These are phyloP conservation scores for Zea luxurians DNA, from an alignment of 176 grass and related monocot species.

Conservation along the genomic window DNA sequence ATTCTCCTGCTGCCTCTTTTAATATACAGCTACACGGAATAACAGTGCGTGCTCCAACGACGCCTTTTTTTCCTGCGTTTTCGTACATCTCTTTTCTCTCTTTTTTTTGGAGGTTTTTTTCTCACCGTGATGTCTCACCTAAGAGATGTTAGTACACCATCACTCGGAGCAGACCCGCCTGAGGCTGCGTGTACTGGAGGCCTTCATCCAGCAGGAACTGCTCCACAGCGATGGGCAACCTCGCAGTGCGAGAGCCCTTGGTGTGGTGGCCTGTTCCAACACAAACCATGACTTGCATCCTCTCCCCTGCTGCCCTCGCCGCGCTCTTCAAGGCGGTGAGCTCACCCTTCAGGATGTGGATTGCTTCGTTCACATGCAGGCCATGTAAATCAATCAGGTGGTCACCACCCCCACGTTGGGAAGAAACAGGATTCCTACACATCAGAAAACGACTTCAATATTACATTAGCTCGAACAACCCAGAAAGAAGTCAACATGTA, in stretches of 20 bases:
- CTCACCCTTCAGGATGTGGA: constrained; percentile 72
- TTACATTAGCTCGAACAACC: not conserved
- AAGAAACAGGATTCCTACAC: constrained; percentile 61
- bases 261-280: constrained; percentile 96
- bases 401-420: constrained; percentile 51
- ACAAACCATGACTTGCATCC: constrained; percentile 74
- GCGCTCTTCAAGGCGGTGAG: constrained; percentile 55
- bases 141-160: constrained; percentile 67
- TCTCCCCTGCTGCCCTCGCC: constrained; percentile 62
- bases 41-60: constrained; percentile 41
- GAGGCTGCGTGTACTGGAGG: constrained; percentile 75
- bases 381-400: constrained; percentile 82
- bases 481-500: not conserved
- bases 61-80: constrained; percentile 16
- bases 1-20: constrained; percentile 58
- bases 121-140: constrained; percentile 32
- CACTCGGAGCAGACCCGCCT: constrained; percentile 79
- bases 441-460: constrained; percentile 13
- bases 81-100: constrained; percentile 31
- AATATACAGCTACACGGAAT: constrained; percentile 67
- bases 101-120: constrained; percentile 36
- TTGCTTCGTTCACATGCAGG: constrained; percentile 86
- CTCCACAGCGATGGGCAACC: constrained; percentile 78
- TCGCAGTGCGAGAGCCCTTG: constrained; percentile 79
- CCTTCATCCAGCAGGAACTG: constrained; percentile 86